Base-by-base conservation (phyloP, 345 rosid species). In the Citrus hindsii region DNA sequence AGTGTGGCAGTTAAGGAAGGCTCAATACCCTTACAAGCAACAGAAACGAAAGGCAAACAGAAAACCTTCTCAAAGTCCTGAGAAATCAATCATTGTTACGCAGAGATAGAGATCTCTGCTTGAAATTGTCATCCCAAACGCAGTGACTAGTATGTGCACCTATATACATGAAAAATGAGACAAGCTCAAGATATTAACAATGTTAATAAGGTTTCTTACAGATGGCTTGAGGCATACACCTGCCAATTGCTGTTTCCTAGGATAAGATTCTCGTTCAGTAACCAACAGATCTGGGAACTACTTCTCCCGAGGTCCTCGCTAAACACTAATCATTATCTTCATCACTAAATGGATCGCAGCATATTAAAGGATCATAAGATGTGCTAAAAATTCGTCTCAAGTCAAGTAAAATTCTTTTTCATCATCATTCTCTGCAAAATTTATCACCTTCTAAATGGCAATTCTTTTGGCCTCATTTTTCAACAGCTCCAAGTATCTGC, bases 401-500 rank as follows among this genome's bases (percentile, higher is more conserved):
- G 19, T 71, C 71, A 72, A 76, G 30, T 28, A 72, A 8, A 5
- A 51, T 10, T 24, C n/a, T 8, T 51, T 3, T 4, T 58, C 46
- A 6, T 27, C 67, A n/a, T 79, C 73, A 35, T 53, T n/a, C 59
- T n/a, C 69, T 33, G 27, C 64, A 51, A 38, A 66, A 65, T 13
- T 18, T 4, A 9, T 9, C 32, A 53, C 18, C 16, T 65, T 73
- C 67, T 12, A 24, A 61, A 28, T 48, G 40, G 68, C 32, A 63
- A 2, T 62, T 27, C 58, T 61, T 63, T 73, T 55, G 59, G 61
- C 58, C 64, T 19, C 8, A n/a, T 77, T 58, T n/a, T 55, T 64
- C 71, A 48, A 4, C 24, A 19, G 71, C 77, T 42, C 24, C 82
- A 64, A 59, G 64, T 25, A 62, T 80, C 68, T 19, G 30, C 22